Base-by-base conservation (phyloP, 768 basidiomycete genomes). In the Pholiota conissans region DNA sequence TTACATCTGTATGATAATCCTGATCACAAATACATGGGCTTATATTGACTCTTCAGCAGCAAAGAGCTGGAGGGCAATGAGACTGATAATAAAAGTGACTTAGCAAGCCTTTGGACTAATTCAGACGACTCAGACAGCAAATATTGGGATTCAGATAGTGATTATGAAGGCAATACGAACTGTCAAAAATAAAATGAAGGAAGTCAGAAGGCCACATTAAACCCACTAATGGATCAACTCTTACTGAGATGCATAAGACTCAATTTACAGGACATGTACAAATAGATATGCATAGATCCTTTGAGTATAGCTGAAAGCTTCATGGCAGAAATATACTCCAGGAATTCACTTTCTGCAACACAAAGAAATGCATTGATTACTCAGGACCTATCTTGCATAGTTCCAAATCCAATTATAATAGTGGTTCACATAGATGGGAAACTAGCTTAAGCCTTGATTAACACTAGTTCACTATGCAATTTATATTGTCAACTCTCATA, bases 401-500 rank as follows among this genome's bases (percentile, higher is more conserved):
- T 71, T 0, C 74, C 74, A 0, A 65, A 69, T 40, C 72, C 73
- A 1, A 28, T 76, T 0, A 63, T 73, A 0, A 60, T 77, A 0
- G 61, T 65, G 0, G 66, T 70, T 0, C 24, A 62, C 0, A 46
- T 77, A 1, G 71, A 77, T 54, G 73, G 70, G 0, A 35, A 72
- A 1, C 65, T 70, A 0, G 69, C 58, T 1, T 59, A 67, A 0
- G 73, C 77, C 0, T 56, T 79, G 4, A 24, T 77, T 1, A 76
- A 78, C 57, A 65, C 69, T 0, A 74, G 73, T 0, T 77, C 73
- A 0, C 49, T 74, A 3, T 73, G 73, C 0, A 76, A 79, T 77
- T 79, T 50, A 65, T 78, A n/a, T 75, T 72, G 0, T 59, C 68
- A 0, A 71, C 66, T 3, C 10, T 77, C 0, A 72, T 67, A 1